Base-by-base conservation (phyloP, 768 basidiomycete genomes). In the Hirschioporus abietinus region DNA sequence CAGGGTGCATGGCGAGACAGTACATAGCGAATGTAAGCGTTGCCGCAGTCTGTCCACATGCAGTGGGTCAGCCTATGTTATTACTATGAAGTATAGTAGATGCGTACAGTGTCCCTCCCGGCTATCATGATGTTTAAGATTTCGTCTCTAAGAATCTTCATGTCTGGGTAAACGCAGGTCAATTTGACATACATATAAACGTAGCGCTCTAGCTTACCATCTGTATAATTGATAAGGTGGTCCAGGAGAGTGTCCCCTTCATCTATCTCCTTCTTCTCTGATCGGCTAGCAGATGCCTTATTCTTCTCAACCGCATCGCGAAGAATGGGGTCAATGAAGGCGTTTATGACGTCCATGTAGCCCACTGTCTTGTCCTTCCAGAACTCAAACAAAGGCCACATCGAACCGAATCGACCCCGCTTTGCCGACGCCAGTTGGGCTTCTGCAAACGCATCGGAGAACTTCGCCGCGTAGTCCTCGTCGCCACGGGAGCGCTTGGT, bases 21-120 rank as follows among this genome's bases (percentile, higher is more conserved):
- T 88, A 88, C 7, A 82, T 72, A 1, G 80, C 80, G 71, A 83
- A 86, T 0, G 86, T 86, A 58, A 88, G 76, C 10, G 79, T 80
- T 35, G 78, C 76, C 6, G 84, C 79, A n/a, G 70, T 68, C 80
- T 80, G 81, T 60, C 82, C 77, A 72, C 83, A 81, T 25, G 65
- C 67, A n/a, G 83, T 69, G 1, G 78, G 83, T 85, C 83, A 86
- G 17, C 72, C 2, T 30, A 30, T 30, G 30, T 30, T 1, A 25
- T 30, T 1, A 25, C 12, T 15, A 61, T 3, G 17, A 61, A 3
- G 30, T 24, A 24, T 23, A 3, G 60, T 15, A 5, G 20, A 42
- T 35, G 25, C 66, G 18, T 58, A 65, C 64, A 24, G 66, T 64
- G 35, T 67, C 64, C 64, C 68, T 69, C 20, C 75, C 69, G 65